These are phyloP conservation scores for Talaromyces sp. DNA, from an alignment of 2,329 filamentous ascomycete species.

Conservation along the genomic window DNA sequence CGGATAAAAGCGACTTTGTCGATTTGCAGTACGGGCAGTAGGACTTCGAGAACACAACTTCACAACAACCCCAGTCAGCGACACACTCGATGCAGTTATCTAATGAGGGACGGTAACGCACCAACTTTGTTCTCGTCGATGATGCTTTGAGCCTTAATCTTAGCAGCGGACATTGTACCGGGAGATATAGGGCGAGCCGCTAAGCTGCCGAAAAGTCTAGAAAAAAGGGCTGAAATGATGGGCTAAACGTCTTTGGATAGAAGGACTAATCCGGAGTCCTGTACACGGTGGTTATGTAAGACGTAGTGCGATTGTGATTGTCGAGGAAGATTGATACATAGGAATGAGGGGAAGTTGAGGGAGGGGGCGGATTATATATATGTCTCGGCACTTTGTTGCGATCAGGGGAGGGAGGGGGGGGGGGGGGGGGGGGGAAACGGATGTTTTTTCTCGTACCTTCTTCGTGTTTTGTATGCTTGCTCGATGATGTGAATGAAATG, in stretches of 20 bases:
- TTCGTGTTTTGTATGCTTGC: neutral
- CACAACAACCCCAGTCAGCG: neutral
- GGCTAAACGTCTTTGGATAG: slow-evolving; percentile 21
- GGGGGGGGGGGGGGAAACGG: neutral
- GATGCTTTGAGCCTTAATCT: slow-evolving; percentile 76
- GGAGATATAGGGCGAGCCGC: slow-evolving; percentile 49
- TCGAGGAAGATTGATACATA: neutral
- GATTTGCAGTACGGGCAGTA: slow-evolving; percentile 91
- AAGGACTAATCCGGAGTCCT: neutral
- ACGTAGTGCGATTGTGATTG: neutral
- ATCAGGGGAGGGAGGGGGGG: neutral
- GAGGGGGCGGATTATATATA: neutral
- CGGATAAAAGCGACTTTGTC: slow-evolving; percentile 71
- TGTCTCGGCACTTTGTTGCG: neutral
- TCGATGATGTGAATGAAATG: neutral
- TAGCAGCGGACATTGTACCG: slow-evolving; percentile 75
- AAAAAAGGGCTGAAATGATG: slow-evolving; percentile 66
- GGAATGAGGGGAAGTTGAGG: neutral
- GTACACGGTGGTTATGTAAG: neutral
- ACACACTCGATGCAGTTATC: neutral
- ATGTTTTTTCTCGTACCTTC: slow-evolving; percentile 10
- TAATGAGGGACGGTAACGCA: slow-evolving; percentile 44
- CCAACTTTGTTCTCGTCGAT: slow-evolving; percentile 87
- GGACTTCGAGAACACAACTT: slow-evolving; percentile 90
- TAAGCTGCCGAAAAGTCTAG: slow-evolving; percentile 65